phyloP scores from a whole-genome alignment of 768 basidiomycete species.

The Auricularia cornea region DNA sequence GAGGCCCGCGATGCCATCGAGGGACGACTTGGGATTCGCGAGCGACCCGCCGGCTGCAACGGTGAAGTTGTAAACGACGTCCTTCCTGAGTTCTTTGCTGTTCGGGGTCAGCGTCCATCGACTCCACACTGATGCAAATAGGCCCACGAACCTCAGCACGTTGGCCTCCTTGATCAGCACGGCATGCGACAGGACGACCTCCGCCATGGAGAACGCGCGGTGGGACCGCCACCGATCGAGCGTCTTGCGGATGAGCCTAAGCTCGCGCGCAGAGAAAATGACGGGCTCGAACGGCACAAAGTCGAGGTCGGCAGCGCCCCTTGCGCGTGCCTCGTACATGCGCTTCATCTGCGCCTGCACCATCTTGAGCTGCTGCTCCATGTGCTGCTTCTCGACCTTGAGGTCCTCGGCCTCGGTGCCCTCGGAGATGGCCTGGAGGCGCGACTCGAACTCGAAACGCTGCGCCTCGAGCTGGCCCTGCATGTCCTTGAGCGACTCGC shows the following conservation, averaged over 20 bases:
- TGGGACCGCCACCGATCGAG: constrained; percentile 81
- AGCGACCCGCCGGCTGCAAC: constrained; percentile 77
- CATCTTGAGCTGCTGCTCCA: constrained; percentile 79
- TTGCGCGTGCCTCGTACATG: constrained; percentile 63
- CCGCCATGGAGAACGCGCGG: constrained; percentile 87
- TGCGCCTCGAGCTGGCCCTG: constrained; percentile 59
- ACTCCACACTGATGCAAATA: constrained; percentile 9
- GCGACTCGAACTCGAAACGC: constrained; percentile 45
- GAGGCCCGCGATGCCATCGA: constrained; percentile 78
- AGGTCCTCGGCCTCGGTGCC: constrained; percentile 73
- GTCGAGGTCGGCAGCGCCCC: constrained; percentile 64
- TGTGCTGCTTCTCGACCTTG: constrained; percentile 85
- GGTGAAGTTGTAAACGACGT: constrained; percentile 87
- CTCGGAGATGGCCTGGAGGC: constrained; percentile 42
- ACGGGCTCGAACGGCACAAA: constrained; percentile 65
- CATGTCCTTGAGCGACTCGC: constrained; percentile 55
- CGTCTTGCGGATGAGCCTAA: constrained; percentile 74
- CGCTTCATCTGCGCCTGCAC: constrained; percentile 78
- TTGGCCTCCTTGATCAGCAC: constrained; percentile 91
- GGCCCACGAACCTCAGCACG: constrained; percentile 68
- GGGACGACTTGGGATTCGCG: constrained; percentile 70
- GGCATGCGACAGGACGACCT: constrained; percentile 75
- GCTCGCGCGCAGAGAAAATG: constrained; percentile 73
- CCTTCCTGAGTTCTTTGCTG: constrained; percentile 81
- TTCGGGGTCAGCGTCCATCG: constrained; percentile 6